Evolutionary conservation across 2,329 filamentous ascomycete genomes (phyloP).

Genomic region (Mycosphaerella arachidis): DNA sequence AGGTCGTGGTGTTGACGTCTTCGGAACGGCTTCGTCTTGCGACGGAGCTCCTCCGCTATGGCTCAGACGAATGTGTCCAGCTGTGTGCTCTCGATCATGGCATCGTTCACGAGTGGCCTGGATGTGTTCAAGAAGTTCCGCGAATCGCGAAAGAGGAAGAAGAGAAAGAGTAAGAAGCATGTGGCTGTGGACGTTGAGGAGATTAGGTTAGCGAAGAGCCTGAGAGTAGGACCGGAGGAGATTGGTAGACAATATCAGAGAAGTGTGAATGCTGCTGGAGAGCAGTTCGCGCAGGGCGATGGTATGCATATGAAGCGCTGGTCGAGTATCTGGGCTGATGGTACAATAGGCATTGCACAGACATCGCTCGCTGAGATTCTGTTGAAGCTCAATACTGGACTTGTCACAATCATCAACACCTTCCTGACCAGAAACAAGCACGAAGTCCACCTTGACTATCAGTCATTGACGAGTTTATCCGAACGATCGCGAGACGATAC

Average conservation of each 20-base stretch:
- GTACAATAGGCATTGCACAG: conserved; percentile 39
- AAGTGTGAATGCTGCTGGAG: conserved; percentile 36
- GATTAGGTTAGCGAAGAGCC: conserved; percentile 36
- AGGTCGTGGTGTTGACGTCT: neutral
- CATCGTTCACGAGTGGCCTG: conserved; percentile 43
- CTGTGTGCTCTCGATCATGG: conserved; percentile 39
- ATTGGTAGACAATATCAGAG: conserved; percentile 41
- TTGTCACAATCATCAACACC: conserved; percentile 43
- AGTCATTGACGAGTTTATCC: conserved; percentile 42
- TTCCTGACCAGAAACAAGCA: conserved; percentile 39
- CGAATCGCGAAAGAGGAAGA: conserved; percentile 23
- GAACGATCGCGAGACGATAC: conserved; percentile 44
- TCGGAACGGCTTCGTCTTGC: neutral
- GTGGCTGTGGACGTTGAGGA: conserved; percentile 30
- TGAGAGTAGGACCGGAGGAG: conserved; percentile 40
- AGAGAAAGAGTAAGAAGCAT: conserved; percentile 14
- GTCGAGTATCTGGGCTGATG: conserved; percentile 2
- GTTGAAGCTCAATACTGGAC: conserved; percentile 44
- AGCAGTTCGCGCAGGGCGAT: conserved; percentile 42
- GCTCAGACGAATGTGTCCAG: conserved; percentile 16
- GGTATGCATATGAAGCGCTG: conserved; percentile 30
- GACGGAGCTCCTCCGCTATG: conserved; percentile 4
- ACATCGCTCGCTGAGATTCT: conserved; percentile 44
- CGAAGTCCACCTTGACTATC: conserved; percentile 38
- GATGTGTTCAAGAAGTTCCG: conserved; percentile 43